Conservation (phyloP, 192 early-diverging fungal genomes). For the Gorgonomyces haynaldii region DNA sequence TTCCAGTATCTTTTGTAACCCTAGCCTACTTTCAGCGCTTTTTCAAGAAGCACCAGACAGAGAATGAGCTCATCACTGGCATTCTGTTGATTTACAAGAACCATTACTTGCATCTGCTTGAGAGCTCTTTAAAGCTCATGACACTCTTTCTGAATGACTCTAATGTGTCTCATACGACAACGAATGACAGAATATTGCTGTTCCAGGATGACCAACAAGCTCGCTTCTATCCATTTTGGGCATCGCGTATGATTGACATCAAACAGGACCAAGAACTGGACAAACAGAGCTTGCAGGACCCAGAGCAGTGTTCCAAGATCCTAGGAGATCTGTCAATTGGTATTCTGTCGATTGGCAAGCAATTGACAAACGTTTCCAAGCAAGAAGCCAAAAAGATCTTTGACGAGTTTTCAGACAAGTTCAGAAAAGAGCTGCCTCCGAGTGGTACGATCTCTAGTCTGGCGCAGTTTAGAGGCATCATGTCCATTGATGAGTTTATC, state of each 20-base stretch:
- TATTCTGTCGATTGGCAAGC: conserved; percentile 1
- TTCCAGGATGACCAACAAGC: conserved; percentile 18
- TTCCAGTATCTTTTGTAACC: neutral
- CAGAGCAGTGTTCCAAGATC: neutral
- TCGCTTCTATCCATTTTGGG: conserved; percentile 36
- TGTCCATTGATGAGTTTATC: neutral
- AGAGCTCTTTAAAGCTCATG: conserved; percentile 13
- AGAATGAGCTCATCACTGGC: conserved; percentile 39
- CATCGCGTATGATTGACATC: conserved; percentile 15
- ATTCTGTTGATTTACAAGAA: conserved; percentile 25
- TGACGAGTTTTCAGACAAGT: conserved; percentile 9
- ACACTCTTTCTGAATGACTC: conserved; percentile 11
- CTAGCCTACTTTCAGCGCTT: conserved; percentile 35
- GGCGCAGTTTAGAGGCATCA: neutral
- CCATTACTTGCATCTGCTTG: conserved; percentile 30
- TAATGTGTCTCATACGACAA: neutral
- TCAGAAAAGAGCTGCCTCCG: neutral
- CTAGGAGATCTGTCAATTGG: neutral
- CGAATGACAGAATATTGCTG: conserved; percentile 15
- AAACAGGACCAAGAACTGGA: neutral
- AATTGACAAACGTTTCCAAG: neutral
- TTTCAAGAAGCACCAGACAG: conserved; percentile 38
- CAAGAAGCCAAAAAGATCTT: conserved; percentile 5
- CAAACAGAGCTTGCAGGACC: neutral
- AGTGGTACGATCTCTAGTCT: neutral